Conservation (phyloP, 2,329 filamentous ascomycete genomes). For the Pseudogymnoascus sp. region DNA sequence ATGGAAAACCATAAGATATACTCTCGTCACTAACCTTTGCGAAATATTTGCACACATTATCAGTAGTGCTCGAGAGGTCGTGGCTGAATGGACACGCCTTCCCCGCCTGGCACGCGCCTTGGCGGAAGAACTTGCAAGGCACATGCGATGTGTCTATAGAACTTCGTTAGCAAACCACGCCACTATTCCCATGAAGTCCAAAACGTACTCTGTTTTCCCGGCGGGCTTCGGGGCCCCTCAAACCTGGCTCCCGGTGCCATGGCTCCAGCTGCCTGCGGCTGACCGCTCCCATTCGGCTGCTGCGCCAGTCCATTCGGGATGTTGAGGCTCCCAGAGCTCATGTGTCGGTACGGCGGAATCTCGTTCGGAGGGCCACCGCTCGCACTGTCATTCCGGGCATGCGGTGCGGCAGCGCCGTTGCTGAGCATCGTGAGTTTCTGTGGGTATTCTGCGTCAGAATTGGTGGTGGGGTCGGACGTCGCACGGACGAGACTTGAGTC, state of each 20-base stretch:
- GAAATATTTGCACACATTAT: conserved; percentile 97
- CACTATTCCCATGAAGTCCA: conserved; percentile 14
- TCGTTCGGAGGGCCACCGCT: conserved; percentile 23
- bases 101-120: conserved; percentile 92
- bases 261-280: conserved; percentile 36
- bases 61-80: conserved; percentile 73
- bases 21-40: conserved; percentile 63
- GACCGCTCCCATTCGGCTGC: conserved; percentile 15
- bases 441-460: conserved; percentile 5
- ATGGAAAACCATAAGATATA: neutral
- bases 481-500: conserved; percentile 7
- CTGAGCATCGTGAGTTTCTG: conserved; percentile 12
- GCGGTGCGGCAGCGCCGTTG: conserved; percentile 12
- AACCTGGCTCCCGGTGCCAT: conserved; percentile 38
- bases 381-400: conserved; percentile 12
- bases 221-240: conserved; percentile 55
- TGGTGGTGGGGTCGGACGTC: neutral
- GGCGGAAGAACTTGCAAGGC: conserved; percentile 98
- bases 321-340: conserved; percentile 45
- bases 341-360: conserved; percentile 45
- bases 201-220: conserved; percentile 43
- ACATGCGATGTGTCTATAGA: conserved; percentile 83
- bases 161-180: conserved; percentile 5
- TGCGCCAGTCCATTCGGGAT: conserved; percentile 15
- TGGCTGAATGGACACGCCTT: conserved; percentile 95